Base-by-base conservation (phyloP, 2,329 filamentous ascomycete species). In the Microcyclosporella mali region DNA sequence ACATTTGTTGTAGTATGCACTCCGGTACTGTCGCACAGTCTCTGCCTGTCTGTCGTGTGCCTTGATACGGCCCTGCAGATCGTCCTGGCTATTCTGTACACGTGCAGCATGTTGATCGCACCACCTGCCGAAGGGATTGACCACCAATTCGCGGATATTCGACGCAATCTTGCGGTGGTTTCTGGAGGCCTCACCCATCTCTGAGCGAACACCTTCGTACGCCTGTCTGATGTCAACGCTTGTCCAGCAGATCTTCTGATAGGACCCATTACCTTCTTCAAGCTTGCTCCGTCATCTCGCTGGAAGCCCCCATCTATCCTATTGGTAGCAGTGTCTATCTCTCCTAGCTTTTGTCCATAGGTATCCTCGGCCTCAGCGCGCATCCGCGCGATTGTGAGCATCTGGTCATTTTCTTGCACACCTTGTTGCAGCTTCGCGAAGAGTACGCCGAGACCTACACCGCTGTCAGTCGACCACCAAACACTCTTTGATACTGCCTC, bases 1-100 rank as follows among this genome's bases (percentile, higher is more conserved):
- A 65, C 92, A 98, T 70, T 97, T 98, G 74, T 97, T 98, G 77
- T 97, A 97, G 69, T 98, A 98, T 57, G 87, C 85, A 66, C 86
- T 95, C 52, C 92, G 82, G 56, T 95, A 78, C 70, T 97, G 97
- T 74, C 88, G 88, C 49, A 95, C 88, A 15, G 78, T 67, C 50
- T 98, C 92, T 45, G 85, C 84, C 66, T 98, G 94, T 55, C 85
- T 86, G 63, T 95, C 88, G 66, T 97, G 88, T 49, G 85, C 78
- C 72, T 95, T 95, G 68, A 97, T 89, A 45, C 88, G 85, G 36
- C 75, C 70, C 66, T 97, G 90, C 16, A 98, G 78, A 58, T 95
- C 89, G 56, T 97, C 92, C 64, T 98, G 90, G 16, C 88, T 95
- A 59, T 88, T 87, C 63, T 95, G 86, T 45, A 98, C 80, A 52